Evolutionary conservation across 2,329 filamentous ascomycete genomes (phyloP).

Genomic region (Colletotrichum paranaense): DNA sequence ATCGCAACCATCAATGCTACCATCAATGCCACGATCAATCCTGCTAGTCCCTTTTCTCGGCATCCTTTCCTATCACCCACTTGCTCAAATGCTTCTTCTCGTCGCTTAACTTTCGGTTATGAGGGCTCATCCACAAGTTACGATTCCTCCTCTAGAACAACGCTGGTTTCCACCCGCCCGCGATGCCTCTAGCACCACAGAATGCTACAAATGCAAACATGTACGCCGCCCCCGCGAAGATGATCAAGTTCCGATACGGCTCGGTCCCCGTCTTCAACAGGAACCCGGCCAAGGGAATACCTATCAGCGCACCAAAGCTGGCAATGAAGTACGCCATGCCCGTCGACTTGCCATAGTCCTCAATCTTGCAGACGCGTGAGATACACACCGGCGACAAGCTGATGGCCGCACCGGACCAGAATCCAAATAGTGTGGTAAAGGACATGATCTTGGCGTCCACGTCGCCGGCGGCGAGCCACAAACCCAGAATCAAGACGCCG

Average conservation of each 20-base stretch:
- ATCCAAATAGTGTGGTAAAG: constrained; percentile 75
- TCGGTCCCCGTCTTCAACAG: background rate
- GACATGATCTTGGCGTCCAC: constrained; percentile 65
- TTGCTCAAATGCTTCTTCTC: too few species aligned
- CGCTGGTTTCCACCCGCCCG: background rate
- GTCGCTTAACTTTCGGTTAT: too few species aligned
- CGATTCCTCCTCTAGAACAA: background rate
- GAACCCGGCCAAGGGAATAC: background rate
- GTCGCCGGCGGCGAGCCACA: constrained; percentile 41
- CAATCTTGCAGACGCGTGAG: constrained; percentile 75
- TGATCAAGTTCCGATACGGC: background rate
- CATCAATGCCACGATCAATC: too few species aligned
- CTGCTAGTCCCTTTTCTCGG: too few species aligned
- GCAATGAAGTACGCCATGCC: constrained; percentile 78
- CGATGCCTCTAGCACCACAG: background rate
- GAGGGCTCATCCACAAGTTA: background rate
- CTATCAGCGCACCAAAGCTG: constrained; percentile 62
- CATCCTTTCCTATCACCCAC: too few species aligned
- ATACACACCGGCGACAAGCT: constrained; percentile 78
- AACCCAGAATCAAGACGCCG: background rate
- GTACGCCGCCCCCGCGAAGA: background rate
- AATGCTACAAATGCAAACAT: background rate
- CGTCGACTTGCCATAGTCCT: constrained; percentile 76
- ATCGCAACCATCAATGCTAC: too few species aligned
- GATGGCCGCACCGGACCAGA: constrained; percentile 78